Conservation (phyloP, 495 filamentous ascomycete species). For the Trypethelium eluteriae region DNA sequence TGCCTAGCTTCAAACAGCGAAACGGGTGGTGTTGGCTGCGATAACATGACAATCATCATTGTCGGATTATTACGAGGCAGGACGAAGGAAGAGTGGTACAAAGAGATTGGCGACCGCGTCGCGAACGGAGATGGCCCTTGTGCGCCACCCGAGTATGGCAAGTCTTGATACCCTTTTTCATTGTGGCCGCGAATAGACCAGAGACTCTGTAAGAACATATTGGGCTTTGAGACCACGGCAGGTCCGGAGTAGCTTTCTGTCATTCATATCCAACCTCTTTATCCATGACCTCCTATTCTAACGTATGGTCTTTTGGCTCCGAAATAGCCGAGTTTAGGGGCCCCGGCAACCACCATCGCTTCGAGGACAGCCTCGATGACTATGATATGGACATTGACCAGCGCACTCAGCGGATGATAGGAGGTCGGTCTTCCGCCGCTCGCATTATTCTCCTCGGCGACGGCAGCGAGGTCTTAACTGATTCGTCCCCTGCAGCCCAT, state of each 20-base stretch:
- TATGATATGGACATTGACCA: slow-evolving; percentile 77
- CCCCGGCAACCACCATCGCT: slow-evolving; percentile 79
- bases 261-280: background rate
- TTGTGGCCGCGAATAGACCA: slow-evolving; percentile 27
- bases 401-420: slow-evolving; percentile 45
- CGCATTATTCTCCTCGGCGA: slow-evolving; percentile 91
- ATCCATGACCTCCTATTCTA: background rate
- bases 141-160: slow-evolving; percentile 99
- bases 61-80: slow-evolving; percentile 81
- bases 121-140: slow-evolving; percentile 96
- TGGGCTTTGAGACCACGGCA: slow-evolving; percentile 1
- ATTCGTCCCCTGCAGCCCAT: slow-evolving; percentile 47
- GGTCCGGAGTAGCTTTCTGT: slow-evolving; percentile 11
- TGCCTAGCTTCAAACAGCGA: slow-evolving; percentile 95
- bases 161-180: slow-evolving; percentile 47
- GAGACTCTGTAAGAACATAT: background rate
- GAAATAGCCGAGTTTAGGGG: slow-evolving; percentile 86
- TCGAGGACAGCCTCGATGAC: slow-evolving; percentile 86
- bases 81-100: slow-evolving; percentile 96
- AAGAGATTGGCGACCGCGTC: slow-evolving; percentile 86
- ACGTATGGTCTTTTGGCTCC: slow-evolving; percentile 11
- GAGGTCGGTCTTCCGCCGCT: slow-evolving; percentile 50
- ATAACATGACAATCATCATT: slow-evolving; percentile 98
- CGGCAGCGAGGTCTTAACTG: slow-evolving; percentile 80
- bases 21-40: slow-evolving; percentile 94